Base-by-base conservation (phyloP, 2,329 filamentous ascomycete species). In the Pseudogymnoascus sp. region DNA sequence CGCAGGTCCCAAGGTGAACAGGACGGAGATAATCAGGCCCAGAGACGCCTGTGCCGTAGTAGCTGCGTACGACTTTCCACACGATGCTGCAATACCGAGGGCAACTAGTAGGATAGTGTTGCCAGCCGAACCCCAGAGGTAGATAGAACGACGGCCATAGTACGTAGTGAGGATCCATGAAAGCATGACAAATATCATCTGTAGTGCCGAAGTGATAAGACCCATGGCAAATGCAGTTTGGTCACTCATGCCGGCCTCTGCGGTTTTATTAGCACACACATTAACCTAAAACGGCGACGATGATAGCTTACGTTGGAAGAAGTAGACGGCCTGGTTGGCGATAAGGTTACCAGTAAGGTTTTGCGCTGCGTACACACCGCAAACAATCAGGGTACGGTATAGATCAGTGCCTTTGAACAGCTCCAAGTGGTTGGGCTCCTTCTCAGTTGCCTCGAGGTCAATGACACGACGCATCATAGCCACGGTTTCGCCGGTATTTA, bases 161-260 rank as follows among this genome's bases (percentile, higher is more conserved):
- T 84, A 87, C 1, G 81, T 80, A 12, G 83, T 87, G 57, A 88
- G 79, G 61, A 87, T 73, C 86, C 86, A 88, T 62, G 85, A 88
- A 39, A 85, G 75, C 79, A 86, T 86, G 71, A 86, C 83, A 63
- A 85, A 78, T 70, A 88, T 72, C 72, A 73, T 76, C 70, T 86
- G 82, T 1, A 88, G 82, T 58, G 78, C 81, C 0, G 85, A 86
- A 59, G 81, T 87, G 71, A 87, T 86, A 28, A 88, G 79, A 71
- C 82, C 82, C 14, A 87, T 76, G 37, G 80, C 80, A 68, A 87
- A 87, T 3, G 85, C 80, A 35, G 75, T 78, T 66, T 85, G 74
- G 3, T 70, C 72, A 1, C 63, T 63, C 66, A 88, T 80, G 60
- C 84, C 84, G 60, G 86, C 86, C 78, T 87, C 83, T 85, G 70